Percentiles rank a stretch among this genome's conserved stretches.
These are phyloP conservation scores for Candida ortonii DNA, from an alignment of 805 yeast species.

Conservation along the genomic window DNA sequence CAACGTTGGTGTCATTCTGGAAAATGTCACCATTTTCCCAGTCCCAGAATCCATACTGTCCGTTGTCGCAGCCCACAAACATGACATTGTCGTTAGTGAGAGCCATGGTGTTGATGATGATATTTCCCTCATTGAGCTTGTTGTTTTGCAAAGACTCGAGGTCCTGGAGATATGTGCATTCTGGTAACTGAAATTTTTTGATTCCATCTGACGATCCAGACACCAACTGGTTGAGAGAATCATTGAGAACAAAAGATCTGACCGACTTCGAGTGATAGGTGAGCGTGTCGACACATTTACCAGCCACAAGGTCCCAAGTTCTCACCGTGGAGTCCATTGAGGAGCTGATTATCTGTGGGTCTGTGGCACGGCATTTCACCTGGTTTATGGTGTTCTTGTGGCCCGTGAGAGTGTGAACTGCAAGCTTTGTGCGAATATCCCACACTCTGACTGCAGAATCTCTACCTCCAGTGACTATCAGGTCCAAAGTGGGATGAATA, in stretches of 20 bases:
- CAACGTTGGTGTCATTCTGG: conserved; percentile 51
- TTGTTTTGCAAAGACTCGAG: conserved; percentile 48
- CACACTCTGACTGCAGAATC: conserved; percentile 86
- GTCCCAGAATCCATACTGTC: conserved; percentile 73
- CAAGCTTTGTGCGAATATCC: conserved; percentile 82
- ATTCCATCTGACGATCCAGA: conserved; percentile 81
- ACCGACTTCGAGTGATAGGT: conserved; percentile 86
- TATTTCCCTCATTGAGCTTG: conserved; percentile 31
- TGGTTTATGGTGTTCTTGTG: conserved; percentile 74
- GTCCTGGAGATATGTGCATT: conserved; percentile 56
- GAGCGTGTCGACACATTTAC: conserved; percentile 63
- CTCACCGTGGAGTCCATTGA: conserved; percentile 83
- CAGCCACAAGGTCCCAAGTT: conserved; percentile 88
- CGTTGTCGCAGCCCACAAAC: conserved; percentile 84
- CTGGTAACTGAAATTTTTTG: conserved; percentile 80
- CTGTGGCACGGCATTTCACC: conserved; percentile 63
- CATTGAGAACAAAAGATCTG: conserved; percentile 67
- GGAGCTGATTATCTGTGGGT: conserved; percentile 82
- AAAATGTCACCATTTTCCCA: conserved; percentile 66
- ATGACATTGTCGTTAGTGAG: conserved; percentile 60
- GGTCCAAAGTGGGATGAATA: conserved; percentile 82
- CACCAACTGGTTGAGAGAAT: conserved; percentile 67
- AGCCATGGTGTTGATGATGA: conserved; percentile 65
- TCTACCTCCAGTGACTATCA: conserved; percentile 83
- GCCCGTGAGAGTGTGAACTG: conserved; percentile 76